Evolutionary conservation across 352 stramenopile species (phyloP).

Genomic region (Thraustochytrium sp.): DNA sequence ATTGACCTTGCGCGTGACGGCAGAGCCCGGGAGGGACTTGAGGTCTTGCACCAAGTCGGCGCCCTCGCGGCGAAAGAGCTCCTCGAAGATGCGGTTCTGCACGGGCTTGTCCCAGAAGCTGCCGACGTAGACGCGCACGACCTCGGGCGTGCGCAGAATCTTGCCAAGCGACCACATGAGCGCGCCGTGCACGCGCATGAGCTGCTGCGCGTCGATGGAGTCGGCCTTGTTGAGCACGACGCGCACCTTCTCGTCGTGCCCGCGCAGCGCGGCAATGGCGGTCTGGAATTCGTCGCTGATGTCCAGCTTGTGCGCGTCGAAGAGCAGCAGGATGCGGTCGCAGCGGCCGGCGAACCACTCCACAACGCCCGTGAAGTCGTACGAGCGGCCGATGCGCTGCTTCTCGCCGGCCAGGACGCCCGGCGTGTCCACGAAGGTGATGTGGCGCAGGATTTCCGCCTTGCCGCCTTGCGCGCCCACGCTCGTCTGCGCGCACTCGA

Average conservation of each 20-base stretch:
- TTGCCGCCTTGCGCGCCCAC: slow-evolving; percentile 56
- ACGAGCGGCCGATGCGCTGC: slow-evolving; percentile 88
- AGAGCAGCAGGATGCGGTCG: slow-evolving; percentile 96
- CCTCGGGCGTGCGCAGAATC: slow-evolving; percentile 87
- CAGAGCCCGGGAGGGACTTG: slow-evolving; percentile 80
- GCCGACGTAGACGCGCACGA: slow-evolving; percentile 94
- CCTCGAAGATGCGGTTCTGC: slow-evolving; percentile 67
- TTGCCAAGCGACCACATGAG: slow-evolving; percentile 98
- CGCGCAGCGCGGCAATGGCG: slow-evolving; percentile 87
- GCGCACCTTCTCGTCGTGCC: slow-evolving; percentile 96
- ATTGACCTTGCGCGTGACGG: slow-evolving; percentile 81
- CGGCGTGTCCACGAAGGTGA: slow-evolving; percentile 96
- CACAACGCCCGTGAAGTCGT: slow-evolving; percentile 88
- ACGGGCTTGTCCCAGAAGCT: slow-evolving; percentile 91
- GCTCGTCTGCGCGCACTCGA: slow-evolving; percentile 81
- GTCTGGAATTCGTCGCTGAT: slow-evolving; percentile 98
- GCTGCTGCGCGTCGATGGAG: slow-evolving; percentile 91
- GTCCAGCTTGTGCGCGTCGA: slow-evolving; percentile 99
- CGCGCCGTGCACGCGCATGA: slow-evolving; percentile 94
- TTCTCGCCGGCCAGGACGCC: slow-evolving; percentile 98
- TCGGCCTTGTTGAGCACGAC: slow-evolving; percentile 98
- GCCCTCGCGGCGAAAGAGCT: slow-evolving; percentile 91
- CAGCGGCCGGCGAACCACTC: slow-evolving; percentile 84
- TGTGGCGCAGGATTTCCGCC: slow-evolving; percentile 82
- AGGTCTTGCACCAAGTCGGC: slow-evolving; percentile 94